Evolutionary conservation across 495 filamentous ascomycete species (phyloP), one percentile per base, ranked within the genome.

Genomic region (Parachaetomium inaequale): DNA sequence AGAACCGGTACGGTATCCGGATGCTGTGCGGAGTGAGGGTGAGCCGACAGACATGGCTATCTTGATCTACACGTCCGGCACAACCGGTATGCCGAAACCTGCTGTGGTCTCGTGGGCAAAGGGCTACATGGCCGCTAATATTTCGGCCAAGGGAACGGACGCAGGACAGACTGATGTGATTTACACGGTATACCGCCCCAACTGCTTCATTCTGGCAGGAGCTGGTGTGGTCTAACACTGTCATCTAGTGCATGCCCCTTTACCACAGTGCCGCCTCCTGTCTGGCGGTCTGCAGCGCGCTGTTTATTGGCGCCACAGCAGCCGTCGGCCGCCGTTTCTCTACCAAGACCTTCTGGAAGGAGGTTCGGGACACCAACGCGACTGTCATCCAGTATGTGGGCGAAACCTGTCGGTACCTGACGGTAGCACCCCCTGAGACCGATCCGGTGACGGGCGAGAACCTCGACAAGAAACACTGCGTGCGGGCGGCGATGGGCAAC

Each of bases 361-460:
- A 96, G 54, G 86, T 88, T 21, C 84, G 89, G 5, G 79, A 80
- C 29, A 83, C 81, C 17, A 74, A 90, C 11, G 86, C 92, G 14
- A 96, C 92, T 0, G 76, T 90, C 23, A 87, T 98, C 62, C 93
- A 96, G 70, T 98, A 98, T 67, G 93, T 98, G 12, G 94, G 94
- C 31, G 94, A 98, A 71, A 96, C 91, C 0, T 90, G 92, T 58
- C 88, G 94, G 2, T 98, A 98, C 70, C 82, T 98, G 28, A 82
- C 96, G 45, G 78, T 89, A 3, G 84, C 87, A 0, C 84, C 90
- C 1, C 84, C 89, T 3, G 77, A 87, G 57, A 73, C 83, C 23
- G 84, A 91, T 65, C 79, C 86, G 7, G 66, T 72, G 4, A 91
- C 86, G 10, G 86, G 88, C 10, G 85, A 87, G 67, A 84, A 86